phyloP scores from a whole-genome alignment of 2,329 filamentous ascomycete species.

The Botrytis byssoidea region DNA sequence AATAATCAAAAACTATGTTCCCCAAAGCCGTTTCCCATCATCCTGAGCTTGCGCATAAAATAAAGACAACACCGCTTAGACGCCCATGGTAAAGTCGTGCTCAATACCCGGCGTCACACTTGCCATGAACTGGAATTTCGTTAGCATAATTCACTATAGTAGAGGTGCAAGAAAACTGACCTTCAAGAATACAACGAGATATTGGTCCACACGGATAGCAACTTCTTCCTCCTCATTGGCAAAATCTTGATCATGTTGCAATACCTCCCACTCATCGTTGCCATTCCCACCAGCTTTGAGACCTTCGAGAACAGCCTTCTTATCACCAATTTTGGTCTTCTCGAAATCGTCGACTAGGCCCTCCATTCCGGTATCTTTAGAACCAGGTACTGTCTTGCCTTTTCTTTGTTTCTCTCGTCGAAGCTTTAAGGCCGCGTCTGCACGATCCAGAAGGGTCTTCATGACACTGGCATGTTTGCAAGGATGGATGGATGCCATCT shows the following conservation, averaged over 20 bases:
- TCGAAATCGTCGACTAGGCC: constrained; percentile 80
- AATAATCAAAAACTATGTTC: background rate
- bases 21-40: background rate
- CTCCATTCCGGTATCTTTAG: constrained; percentile 66
- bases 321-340: constrained; percentile 55
- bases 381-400: constrained; percentile 48
- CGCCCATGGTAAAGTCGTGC: constrained; percentile 96
- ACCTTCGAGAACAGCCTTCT: constrained; percentile 39
- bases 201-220: constrained; percentile 84
- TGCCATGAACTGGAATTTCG: constrained; percentile 65
- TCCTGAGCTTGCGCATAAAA: background rate
- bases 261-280: constrained; percentile 65
- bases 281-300: constrained; percentile 51
- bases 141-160: background rate
- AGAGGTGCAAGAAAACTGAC: constrained; percentile 42
- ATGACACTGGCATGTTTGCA: constrained; percentile 98
- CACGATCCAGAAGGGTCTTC: constrained; percentile 94
- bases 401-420: constrained; percentile 77
- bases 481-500: constrained; percentile 95
- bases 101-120: constrained; percentile 96
- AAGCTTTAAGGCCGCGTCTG: constrained; percentile 87
- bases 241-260: constrained; percentile 57
- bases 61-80: constrained; percentile 48
- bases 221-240: constrained; percentile 66
- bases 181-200: constrained; percentile 83